Conservation (phyloP, 2,329 filamentous ascomycete species). For the Coniella lustricola region DNA sequence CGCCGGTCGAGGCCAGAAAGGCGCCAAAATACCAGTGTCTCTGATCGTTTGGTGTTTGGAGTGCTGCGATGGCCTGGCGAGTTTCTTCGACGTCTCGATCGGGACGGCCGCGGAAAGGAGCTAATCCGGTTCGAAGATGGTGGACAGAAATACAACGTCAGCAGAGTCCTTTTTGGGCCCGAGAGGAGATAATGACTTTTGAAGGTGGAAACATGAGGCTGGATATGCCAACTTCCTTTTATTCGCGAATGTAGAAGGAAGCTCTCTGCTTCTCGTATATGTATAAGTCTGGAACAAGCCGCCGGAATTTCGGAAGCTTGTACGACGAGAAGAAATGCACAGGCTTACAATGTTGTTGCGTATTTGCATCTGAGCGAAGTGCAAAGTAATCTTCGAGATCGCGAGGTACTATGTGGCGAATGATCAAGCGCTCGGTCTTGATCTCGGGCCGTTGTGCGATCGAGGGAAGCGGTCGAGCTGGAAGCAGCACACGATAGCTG, state of each 20-base stretch:
- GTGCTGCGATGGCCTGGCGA: background rate
- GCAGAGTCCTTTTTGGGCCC: no score
- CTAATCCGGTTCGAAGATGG: background rate
- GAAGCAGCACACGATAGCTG: conserved; percentile 1
- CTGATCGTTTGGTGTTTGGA: background rate
- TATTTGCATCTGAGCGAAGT: background rate
- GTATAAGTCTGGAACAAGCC: no score
- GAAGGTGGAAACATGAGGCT: no score
- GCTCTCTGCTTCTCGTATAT: no score
- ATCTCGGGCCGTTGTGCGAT: background rate
- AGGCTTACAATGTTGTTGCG: background rate
- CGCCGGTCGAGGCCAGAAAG: conserved; percentile 3
- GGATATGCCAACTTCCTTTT: no score
- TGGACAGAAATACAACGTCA: no score
- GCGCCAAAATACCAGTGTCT: conserved; percentile 6
- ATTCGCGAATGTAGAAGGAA: no score
- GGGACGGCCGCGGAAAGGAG: background rate
- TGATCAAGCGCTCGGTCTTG: background rate
- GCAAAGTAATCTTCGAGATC: background rate
- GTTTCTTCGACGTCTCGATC: conserved; percentile 4
- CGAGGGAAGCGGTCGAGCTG: background rate
- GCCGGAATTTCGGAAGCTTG: no score
- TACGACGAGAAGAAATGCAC: no score
- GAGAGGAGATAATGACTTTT: no score
- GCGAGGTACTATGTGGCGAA: background rate